Conservation (phyloP, 2,329 filamentous ascomycete species). For the Monosporascus ibericus region DNA sequence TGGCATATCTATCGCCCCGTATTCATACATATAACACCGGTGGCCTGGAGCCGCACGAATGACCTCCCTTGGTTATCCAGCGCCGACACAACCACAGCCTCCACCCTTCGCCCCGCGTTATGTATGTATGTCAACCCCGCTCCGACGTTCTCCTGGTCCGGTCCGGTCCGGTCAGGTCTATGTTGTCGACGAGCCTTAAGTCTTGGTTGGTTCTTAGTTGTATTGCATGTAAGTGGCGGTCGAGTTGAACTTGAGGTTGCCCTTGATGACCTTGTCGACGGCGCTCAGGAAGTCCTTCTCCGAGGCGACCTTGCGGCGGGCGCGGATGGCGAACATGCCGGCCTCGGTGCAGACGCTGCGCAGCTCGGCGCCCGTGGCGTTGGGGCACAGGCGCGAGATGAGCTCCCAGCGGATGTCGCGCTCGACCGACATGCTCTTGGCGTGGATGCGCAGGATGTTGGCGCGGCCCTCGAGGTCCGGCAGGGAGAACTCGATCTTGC, state of each 20-base stretch:
- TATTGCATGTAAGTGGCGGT: conserved; percentile 98
- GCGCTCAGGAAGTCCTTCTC: conserved; percentile 98
- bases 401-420: conserved; percentile 98
- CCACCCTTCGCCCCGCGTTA: no score
- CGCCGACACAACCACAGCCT: no score
- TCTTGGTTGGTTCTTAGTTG: conserved; percentile 56
- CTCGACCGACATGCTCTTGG: conserved; percentile 99
- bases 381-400: conserved; percentile 93
- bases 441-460: conserved; percentile 96
- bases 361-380: conserved; percentile 92
- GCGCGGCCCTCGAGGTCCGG: conserved; percentile 95
- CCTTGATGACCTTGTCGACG: conserved; percentile 99
- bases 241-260: conserved; percentile 98
- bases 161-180: not conserved
- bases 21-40: no score
- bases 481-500: conserved; percentile 97
- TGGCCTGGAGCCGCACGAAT: no score
- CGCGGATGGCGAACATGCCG: conserved; percentile 96
- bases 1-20: no score
- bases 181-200: no score
- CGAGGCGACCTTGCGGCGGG: conserved; percentile 90
- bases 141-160: no score
- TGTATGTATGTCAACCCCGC: no score
- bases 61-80: no score
- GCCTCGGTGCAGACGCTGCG: conserved; percentile 96